Percentiles rank a stretch among this genome's conserved stretches.
phyloP scores from a whole-genome alignment of 139 green algal genomes.

The Coelastrella sp. region DNA sequence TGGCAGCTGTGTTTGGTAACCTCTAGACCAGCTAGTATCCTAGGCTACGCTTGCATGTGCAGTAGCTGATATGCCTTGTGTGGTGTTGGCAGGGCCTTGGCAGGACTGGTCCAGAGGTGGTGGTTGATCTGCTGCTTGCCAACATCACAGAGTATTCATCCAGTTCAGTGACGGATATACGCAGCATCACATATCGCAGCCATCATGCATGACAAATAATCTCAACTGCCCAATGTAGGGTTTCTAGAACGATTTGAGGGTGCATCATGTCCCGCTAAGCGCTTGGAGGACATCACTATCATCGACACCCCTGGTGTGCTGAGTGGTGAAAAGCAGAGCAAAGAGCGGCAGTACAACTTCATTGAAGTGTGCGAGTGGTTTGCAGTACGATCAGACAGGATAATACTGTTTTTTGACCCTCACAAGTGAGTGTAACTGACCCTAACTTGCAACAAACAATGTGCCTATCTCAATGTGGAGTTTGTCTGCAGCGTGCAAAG shows the following conservation, averaged over 20 bases:
- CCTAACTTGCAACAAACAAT: background rate
- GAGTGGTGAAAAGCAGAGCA: slow-evolving; percentile 95
- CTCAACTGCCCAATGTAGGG: slow-evolving; percentile 47
- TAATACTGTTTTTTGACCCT: slow-evolving; percentile 98
- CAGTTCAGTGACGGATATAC: too few species aligned
- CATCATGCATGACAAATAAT: background rate
- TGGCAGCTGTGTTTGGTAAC: too few species aligned
- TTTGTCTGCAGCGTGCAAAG: too few species aligned
- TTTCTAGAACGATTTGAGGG: slow-evolving; percentile 97
- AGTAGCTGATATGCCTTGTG: too few species aligned
- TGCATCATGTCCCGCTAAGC: slow-evolving; percentile 78
- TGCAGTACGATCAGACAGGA: slow-evolving; percentile 93
- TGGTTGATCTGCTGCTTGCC: too few species aligned
- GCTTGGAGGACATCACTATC: slow-evolving; percentile 95
- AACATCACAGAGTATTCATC: too few species aligned
- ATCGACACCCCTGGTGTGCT: slow-evolving; percentile 96
- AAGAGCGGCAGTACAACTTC: slow-evolving; percentile 96
- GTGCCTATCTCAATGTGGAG: background rate
- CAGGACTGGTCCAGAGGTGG: too few species aligned
- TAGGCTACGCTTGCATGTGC: too few species aligned
- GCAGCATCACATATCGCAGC: too few species aligned
- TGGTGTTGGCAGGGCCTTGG: too few species aligned
- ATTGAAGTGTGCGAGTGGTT: slow-evolving; percentile 94
- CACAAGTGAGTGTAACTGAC: slow-evolving; percentile 81
- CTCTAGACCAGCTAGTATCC: too few species aligned